Conservation (phyloP, 2,329 filamentous ascomycete genomes). For the Aspergillus costaricaensis region DNA sequence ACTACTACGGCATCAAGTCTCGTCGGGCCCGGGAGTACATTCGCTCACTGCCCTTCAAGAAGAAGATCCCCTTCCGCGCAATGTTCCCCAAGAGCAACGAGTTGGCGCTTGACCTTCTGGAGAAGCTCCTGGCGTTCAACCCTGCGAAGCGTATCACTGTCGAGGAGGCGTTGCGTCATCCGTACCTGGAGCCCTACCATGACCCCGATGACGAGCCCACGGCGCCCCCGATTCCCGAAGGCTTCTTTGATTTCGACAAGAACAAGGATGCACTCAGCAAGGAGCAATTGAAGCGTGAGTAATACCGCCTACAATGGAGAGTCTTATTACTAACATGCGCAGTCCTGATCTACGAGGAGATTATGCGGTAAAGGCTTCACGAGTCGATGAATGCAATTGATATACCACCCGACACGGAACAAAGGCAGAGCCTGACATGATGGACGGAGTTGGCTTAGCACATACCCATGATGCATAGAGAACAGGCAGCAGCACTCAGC, state of each 20-base stretch:
- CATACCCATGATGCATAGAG: slow-evolving; percentile 24
- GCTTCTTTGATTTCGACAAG: slow-evolving; percentile 99
- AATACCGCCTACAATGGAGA: neutral
- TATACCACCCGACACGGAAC: neutral
- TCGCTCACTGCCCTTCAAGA: slow-evolving; percentile 96
- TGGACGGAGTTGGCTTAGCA: slow-evolving; percentile 14
- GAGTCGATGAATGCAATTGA: slow-evolving; percentile 4
- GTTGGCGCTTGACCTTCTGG: slow-evolving; percentile 85
- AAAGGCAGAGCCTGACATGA: slow-evolving; percentile 9
- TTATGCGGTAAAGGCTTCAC: slow-evolving; percentile 64
- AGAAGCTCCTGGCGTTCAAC: slow-evolving; percentile 97
- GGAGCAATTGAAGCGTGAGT: slow-evolving; percentile 86
- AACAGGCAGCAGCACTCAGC: neutral
- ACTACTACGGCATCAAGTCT: slow-evolving; percentile 99
- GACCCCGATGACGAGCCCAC: slow-evolving; percentile 98
- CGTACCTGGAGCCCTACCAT: slow-evolving; percentile 97
- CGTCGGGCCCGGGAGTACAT: slow-evolving; percentile 97
- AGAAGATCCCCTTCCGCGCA: slow-evolving; percentile 97
- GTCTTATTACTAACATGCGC: slow-evolving; percentile 13
- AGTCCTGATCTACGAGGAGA: slow-evolving; percentile 94
- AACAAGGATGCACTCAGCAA: slow-evolving; percentile 99
- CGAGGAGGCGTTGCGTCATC: slow-evolving; percentile 94
- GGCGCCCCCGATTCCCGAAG: slow-evolving; percentile 92
- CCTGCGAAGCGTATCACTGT: slow-evolving; percentile 98
- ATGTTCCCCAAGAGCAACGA: slow-evolving; percentile 99